phyloP scores from a whole-genome alignment of 2,329 filamentous ascomycete species.

The Penicillium sp. region DNA sequence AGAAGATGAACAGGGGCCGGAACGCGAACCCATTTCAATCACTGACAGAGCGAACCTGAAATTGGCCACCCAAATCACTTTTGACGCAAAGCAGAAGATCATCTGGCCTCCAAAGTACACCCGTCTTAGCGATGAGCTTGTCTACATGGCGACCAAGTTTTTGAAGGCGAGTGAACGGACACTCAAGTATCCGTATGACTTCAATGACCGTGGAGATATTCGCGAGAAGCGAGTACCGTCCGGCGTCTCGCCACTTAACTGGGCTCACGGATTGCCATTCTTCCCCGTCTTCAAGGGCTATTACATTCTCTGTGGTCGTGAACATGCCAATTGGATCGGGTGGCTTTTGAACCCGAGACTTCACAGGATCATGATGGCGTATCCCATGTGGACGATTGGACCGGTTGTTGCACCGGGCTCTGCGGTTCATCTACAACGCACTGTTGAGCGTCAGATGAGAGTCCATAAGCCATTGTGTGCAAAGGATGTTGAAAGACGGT shows the following conservation, averaged over 20 bases:
- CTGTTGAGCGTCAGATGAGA: slow-evolving; percentile 8
- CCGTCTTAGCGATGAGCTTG: slow-evolving; percentile 15
- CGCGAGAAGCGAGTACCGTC: slow-evolving; percentile 11
- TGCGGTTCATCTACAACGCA: slow-evolving; percentile 5
- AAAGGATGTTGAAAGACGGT: slow-evolving; percentile 1
- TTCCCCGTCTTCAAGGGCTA: slow-evolving; percentile 18
- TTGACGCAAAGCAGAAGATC: not conserved
- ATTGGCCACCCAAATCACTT: not conserved
- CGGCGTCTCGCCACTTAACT: slow-evolving; percentile 9
- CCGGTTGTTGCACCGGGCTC: slow-evolving; percentile 14
- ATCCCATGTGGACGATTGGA: slow-evolving; percentile 12
- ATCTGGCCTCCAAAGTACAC: slow-evolving; percentile 10
- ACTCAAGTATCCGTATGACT: slow-evolving; percentile 14
- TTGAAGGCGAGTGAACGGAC: not conserved
- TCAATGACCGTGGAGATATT: slow-evolving; percentile 10
- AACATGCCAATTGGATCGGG: slow-evolving; percentile 9
- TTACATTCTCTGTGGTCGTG: slow-evolving; percentile 15
- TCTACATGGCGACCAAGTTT: slow-evolving; percentile 14
- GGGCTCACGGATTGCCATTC: slow-evolving; percentile 17
- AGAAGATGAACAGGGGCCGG: not conserved
- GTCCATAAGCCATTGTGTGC: not conserved
- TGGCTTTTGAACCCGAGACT: slow-evolving; percentile 8
- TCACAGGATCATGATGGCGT: not conserved
- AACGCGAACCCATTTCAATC: not conserved
- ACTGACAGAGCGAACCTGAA: slow-evolving; percentile 4